Evolutionary conservation across 2,329 filamentous ascomycete genomes (phyloP), one percentile per base, ranked within the genome.

Genomic region (Xylaria digitata): DNA sequence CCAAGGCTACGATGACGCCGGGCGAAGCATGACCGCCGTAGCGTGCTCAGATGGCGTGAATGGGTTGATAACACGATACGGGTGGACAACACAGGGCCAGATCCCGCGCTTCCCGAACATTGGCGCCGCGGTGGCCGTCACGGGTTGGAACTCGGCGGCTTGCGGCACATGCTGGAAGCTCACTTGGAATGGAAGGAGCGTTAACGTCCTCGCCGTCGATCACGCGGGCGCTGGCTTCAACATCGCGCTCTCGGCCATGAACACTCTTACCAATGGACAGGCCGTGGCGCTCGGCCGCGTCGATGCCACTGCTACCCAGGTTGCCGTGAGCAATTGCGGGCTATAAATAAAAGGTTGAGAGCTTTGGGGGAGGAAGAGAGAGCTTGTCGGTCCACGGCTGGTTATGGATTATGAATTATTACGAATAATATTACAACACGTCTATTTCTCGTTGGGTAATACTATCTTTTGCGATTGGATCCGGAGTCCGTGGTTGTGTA

Each of bases 41-140:
- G 77, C 89, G 68, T 93, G 90, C 85, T 90, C 87, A 37, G 87
- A 92, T 75, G 90, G 90, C 61, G 53, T 69, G 68, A 90, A 92
- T 79, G 90, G 90, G 65, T 84, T 93, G 68, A 86, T 87, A 69
- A 88, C 85, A 73, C 85, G 82, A 73, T 87, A 87, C 80, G 83
- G 83, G 72, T 91, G 86, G 86, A 75, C 79, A 59, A 87, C 79
- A 0, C 86, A 88, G 78, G 82, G 82, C 60, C 74, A 82, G 34
- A 77, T 88, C 71, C 81, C 82, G 17, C 69, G 72, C 42, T 89
- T 86, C 79, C 84, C 86, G 42, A 81, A 83, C 77, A 84, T 90
- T 66, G 88, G 86, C 40, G 88, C 86, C 37, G 80, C 81, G 21
- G 78, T 82, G 7, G 82, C 79, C 60, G 78, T 90, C n/a, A 75